A percentile compares a stretch with the other conserved stretches of the same genome.
Conservation (phyloP, 306 rosid genomes). For the Inga laurina region DNA sequence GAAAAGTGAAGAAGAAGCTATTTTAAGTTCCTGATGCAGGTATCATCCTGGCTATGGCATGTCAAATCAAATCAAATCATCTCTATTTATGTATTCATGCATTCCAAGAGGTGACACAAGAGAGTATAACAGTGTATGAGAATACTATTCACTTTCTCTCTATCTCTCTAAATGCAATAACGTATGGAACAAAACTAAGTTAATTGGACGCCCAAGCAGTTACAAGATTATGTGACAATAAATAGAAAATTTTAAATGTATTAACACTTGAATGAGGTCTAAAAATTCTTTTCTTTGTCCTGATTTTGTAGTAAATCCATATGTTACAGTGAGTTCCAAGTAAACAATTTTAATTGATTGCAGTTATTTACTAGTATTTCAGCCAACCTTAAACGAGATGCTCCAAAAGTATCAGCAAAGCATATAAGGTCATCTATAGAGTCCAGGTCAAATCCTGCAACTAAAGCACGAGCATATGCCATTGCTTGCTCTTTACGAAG, state of each 20-base stretch:
- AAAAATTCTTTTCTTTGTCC: not conserved
- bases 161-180: no score
- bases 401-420: constrained; percentile 95
- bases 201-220: no score
- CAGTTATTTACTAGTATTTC: constrained; percentile 13
- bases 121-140: not conserved
- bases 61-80: not conserved
- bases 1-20: not conserved
- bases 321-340: not conserved
- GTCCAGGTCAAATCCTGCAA: constrained; percentile 79
- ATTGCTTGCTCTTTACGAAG: constrained; percentile 96
- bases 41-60: not conserved
- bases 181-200: no score
- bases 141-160: not conserved
- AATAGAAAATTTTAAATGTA: no score
- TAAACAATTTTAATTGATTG: constrained; percentile 21
- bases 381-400: constrained; percentile 86
- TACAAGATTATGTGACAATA: no score
- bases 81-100: not conserved
- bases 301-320: not conserved
- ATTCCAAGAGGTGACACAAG: not conserved
- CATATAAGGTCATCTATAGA: constrained; percentile 78
- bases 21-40: not conserved
- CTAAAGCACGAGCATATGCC: constrained; percentile 99
- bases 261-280: not conserved